These are phyloP conservation scores for Leccinum pallidistipes DNA, from an alignment of 1,284 basidiomycete species.

Conservation along the genomic window DNA sequence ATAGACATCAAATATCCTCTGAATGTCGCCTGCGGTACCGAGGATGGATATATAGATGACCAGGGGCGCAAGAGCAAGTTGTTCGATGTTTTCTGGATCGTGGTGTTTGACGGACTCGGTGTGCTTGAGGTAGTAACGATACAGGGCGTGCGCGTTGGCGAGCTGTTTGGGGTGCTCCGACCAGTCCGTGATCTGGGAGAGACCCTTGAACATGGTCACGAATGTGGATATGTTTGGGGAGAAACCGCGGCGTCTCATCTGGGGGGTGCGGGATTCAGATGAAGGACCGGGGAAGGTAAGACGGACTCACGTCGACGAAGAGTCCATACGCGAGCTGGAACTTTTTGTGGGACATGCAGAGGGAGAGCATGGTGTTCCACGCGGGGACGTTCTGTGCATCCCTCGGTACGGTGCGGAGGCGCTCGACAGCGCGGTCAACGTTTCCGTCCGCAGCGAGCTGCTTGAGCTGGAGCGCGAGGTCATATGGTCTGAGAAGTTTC, in stretches of 20 bases:
- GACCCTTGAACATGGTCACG: conserved; percentile 61
- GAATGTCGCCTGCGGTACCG: conserved; percentile 52
- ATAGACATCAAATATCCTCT: conserved; percentile 72
- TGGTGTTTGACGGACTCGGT: conserved; percentile 46
- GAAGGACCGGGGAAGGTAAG: not conserved
- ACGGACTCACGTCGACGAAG: conserved; percentile 60
- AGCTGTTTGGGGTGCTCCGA: conserved; percentile 54
- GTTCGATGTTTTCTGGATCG: conserved; percentile 43
- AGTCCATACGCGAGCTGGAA: conserved; percentile 59
- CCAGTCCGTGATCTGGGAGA: conserved; percentile 61
- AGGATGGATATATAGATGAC: conserved; percentile 65
- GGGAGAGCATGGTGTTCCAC: conserved; percentile 74
- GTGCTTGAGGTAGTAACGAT: conserved; percentile 53
- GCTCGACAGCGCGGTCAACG: conserved; percentile 56
- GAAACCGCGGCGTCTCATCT: conserved; percentile 83
- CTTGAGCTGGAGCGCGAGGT: conserved; percentile 57
- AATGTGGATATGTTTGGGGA: conserved; percentile 65
- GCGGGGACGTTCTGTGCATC: conserved; percentile 69
- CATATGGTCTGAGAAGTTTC: conserved; percentile 53
- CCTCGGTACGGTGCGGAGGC: conserved; percentile 61
- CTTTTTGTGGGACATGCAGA: conserved; percentile 52
- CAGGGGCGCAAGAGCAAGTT: conserved; percentile 49
- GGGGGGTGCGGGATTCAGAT: not conserved
- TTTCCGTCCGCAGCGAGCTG: conserved; percentile 52
- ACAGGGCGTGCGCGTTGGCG: conserved; percentile 55